A percentile compares a stretch with the other conserved stretches of the same genome.
These are phyloP conservation scores for Plasmodium chabaudi DNA, from an alignment of 169 alveolate genomes.

Conservation along the genomic window DNA sequence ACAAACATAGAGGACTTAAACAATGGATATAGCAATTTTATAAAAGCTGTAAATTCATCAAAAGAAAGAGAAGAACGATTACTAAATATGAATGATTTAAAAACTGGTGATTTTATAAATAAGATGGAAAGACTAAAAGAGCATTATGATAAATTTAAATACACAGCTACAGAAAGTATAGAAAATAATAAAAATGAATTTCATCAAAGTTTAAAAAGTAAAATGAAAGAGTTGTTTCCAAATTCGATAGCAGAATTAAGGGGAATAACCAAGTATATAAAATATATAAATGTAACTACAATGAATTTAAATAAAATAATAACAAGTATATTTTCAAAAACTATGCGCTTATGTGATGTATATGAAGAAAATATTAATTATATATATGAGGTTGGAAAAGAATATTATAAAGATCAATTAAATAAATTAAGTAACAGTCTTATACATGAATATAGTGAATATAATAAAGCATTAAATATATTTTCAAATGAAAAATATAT, in stretches of 20 bases:
- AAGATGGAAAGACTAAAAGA: conserved; percentile 41
- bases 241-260: conserved; percentile 30
- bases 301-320: conserved; percentile 42
- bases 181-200: conserved; percentile 50
- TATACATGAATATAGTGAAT: conserved; percentile 14
- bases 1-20: conserved; percentile 37
- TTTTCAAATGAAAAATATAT: conserved; percentile 71
- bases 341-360: conserved; percentile 38
- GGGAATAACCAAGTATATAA: conserved; percentile 46
- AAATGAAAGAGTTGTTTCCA: conserved; percentile 27
- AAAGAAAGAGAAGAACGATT: conserved; percentile 29
- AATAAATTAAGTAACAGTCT: conserved; percentile 15
- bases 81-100: conserved; percentile 26
- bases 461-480: conserved; percentile 28
- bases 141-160: conserved; percentile 32
- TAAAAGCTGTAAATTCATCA: conserved; percentile 12
- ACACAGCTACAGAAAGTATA: conserved; percentile 16
- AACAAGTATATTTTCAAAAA: conserved; percentile 36
- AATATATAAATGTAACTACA: conserved; percentile 45
- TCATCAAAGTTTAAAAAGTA: conserved; percentile 9
- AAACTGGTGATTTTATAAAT: conserved; percentile 23
- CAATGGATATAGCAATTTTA: conserved; percentile 13
- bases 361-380: conserved; percentile 52
- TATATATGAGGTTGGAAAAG: conserved; percentile 42
- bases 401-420: conserved; percentile 46